These are phyloP conservation scores for Curvularia verruculosa DNA, from an alignment of 2,329 filamentous ascomycete genomes.

Conservation along the genomic window DNA sequence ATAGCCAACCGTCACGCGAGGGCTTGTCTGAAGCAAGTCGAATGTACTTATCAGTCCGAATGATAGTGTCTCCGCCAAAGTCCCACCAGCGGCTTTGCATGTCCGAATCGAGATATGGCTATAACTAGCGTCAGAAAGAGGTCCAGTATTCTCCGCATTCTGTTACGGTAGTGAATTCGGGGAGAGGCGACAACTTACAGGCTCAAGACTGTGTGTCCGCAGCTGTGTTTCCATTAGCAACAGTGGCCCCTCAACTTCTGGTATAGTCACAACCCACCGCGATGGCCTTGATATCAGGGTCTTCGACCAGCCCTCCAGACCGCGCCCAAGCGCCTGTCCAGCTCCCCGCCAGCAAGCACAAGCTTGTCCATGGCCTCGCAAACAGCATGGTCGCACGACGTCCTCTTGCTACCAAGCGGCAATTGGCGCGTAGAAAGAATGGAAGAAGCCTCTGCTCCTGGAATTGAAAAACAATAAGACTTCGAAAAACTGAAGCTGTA, in stretches of 20 bases:
- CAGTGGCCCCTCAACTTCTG: background rate
- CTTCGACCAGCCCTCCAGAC: conserved; percentile 40
- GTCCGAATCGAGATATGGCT: conserved; percentile 97
- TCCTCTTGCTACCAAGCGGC: conserved; percentile 12
- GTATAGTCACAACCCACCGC: conserved; percentile 58
- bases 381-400: conserved; percentile 42
- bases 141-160: background rate
- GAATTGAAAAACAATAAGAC: conserved; percentile 28
- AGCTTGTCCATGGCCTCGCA: conserved; percentile 43
- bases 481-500: conserved; percentile 23
- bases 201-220: conserved; percentile 81
- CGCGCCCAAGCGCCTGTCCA: conserved; percentile 37
- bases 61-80: conserved; percentile 93
- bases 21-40: conserved; percentile 89
- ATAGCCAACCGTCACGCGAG: conserved; percentile 91
- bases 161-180: background rate
- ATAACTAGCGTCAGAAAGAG: conserved; percentile 19
- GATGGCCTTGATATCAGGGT: conserved; percentile 66
- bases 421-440: conserved; percentile 33
- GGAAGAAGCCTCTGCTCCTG: conserved; percentile 33
- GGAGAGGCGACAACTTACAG: conserved; percentile 63
- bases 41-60: conserved; percentile 80
- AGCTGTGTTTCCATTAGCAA: conserved; percentile 61
- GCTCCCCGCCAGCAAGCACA: conserved; percentile 49
- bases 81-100: conserved; percentile 99